These are phyloP conservation scores for Myxozyma neglecta DNA, from an alignment of 805 yeast genomes.

Conservation along the genomic window DNA sequence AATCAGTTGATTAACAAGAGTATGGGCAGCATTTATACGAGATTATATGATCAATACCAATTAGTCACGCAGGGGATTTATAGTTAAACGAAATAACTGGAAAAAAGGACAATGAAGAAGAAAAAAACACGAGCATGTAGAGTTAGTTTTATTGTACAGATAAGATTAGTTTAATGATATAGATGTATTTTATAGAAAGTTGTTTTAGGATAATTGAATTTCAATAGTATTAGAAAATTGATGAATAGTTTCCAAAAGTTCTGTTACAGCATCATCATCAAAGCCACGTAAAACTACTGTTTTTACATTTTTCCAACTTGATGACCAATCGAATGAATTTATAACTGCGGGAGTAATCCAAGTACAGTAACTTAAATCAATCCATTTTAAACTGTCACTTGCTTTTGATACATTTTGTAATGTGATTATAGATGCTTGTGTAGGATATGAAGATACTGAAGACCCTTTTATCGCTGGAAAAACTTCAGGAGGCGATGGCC, in stretches of 20 bases:
- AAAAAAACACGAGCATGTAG: too few species aligned
- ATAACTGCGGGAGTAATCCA: slow-evolving; percentile 27
- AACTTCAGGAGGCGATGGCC: slow-evolving; percentile 33
- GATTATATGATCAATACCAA: slow-evolving; percentile 94
- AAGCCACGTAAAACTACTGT: slow-evolving; percentile 21
- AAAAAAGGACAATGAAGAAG: background rate
- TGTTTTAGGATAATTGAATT: background rate
- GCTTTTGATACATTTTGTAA: slow-evolving; percentile 13
- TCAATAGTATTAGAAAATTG: background rate
- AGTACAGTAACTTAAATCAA: slow-evolving; percentile 25
- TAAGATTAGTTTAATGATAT: too few species aligned
- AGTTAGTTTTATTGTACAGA: too few species aligned
- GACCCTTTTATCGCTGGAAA: slow-evolving; percentile 21
- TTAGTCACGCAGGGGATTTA: slow-evolving; percentile 93
- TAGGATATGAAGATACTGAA: slow-evolving; percentile 22
- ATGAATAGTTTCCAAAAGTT: slow-evolving; percentile 1
- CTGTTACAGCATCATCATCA: background rate
- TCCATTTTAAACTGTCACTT: slow-evolving; percentile 23
- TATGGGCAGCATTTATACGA: slow-evolving; percentile 81
- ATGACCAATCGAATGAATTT: slow-evolving; percentile 23
- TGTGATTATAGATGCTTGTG: slow-evolving; percentile 14
- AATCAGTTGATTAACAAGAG: slow-evolving; percentile 73
- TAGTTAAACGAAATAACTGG: slow-evolving; percentile 18
- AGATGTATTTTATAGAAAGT: too few species aligned
- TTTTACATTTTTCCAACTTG: slow-evolving; percentile 23